These are phyloP conservation scores for Candida manassasensis DNA, from an alignment of 805 yeast genomes.

Conservation along the genomic window DNA sequence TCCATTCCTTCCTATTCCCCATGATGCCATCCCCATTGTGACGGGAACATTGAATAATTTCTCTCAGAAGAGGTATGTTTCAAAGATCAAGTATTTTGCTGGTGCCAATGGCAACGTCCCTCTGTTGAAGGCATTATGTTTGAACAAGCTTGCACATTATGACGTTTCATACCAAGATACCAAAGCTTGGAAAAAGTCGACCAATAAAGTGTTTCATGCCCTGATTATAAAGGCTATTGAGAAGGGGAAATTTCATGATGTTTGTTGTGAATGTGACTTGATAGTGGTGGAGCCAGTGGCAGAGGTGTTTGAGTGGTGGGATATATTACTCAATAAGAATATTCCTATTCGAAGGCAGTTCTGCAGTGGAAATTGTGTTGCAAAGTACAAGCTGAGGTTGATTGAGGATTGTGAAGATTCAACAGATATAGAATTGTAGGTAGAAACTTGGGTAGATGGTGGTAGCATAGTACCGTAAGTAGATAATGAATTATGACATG, in stretches of 20 bases:
- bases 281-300: constrained; percentile 55
- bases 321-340: constrained; percentile 43
- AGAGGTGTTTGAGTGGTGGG: constrained; percentile 66
- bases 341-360: constrained; percentile 53
- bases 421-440: neutral
- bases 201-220: constrained; percentile 42
- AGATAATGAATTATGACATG: neutral
- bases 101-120: constrained; percentile 32
- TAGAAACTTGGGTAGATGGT: neutral
- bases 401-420: constrained; percentile 1
- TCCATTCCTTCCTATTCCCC: constrained; percentile 28
- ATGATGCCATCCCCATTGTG: constrained; percentile 19
- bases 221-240: constrained; percentile 49
- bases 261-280: constrained; percentile 47
- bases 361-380: constrained; percentile 48
- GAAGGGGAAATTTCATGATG: constrained; percentile 46
- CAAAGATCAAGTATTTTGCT: constrained; percentile 24
- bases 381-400: constrained; percentile 16
- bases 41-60: constrained; percentile 20
- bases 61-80: constrained; percentile 14
- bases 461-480: neutral
- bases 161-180: constrained; percentile 53
- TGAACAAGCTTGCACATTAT: constrained; percentile 47
- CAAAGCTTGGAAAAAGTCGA: constrained; percentile 45
- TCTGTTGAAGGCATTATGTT: constrained; percentile 43